phyloP scores from a whole-genome alignment of 352 stramenopile species.

The Phytophthora brassicae region DNA sequence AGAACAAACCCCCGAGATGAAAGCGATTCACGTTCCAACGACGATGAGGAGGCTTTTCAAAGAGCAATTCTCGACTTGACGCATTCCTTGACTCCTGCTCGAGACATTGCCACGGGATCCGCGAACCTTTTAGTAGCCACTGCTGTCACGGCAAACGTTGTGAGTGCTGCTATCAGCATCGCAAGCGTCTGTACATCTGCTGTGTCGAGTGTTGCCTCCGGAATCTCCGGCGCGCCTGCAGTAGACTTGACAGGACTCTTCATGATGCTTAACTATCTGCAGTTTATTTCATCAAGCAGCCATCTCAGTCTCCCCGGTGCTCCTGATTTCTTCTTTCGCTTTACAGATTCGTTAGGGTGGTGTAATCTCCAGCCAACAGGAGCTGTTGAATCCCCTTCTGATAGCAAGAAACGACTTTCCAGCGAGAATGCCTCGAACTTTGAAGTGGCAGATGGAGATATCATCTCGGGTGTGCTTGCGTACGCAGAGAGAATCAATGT shows the following conservation, averaged over 20 bases:
- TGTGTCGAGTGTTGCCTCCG: constrained; percentile 27
- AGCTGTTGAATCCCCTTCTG: not conserved
- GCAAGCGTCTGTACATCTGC: constrained; percentile 37
- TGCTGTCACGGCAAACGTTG: constrained; percentile 52
- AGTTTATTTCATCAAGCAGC: constrained; percentile 68
- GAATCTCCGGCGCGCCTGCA: constrained; percentile 28
- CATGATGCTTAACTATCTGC: constrained; percentile 72
- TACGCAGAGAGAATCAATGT: constrained; percentile 69
- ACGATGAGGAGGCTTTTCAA: constrained; percentile 20
- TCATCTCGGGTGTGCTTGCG: constrained; percentile 70
- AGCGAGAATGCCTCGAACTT: constrained; percentile 43
- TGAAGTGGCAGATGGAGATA: constrained; percentile 63
- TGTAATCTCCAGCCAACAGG: constrained; percentile 44
- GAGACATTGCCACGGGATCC: constrained; percentile 40
- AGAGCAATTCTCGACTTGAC: constrained; percentile 33
- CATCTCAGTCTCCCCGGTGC: constrained; percentile 62
- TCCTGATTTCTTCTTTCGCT: constrained; percentile 62
- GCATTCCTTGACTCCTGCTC: constrained; percentile 25
- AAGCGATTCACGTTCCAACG: not conserved
- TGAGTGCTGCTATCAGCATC: constrained; percentile 48
- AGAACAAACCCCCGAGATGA: constrained; percentile 12
- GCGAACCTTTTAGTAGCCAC: constrained; percentile 59
- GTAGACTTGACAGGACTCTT: constrained; percentile 57
- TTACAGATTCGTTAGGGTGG: constrained; percentile 75
- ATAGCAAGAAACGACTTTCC: constrained; percentile 23